Evolutionary conservation across 2,329 filamentous ascomycete genomes (phyloP).

Genomic region (Corniculantispora saksenae): DNA sequence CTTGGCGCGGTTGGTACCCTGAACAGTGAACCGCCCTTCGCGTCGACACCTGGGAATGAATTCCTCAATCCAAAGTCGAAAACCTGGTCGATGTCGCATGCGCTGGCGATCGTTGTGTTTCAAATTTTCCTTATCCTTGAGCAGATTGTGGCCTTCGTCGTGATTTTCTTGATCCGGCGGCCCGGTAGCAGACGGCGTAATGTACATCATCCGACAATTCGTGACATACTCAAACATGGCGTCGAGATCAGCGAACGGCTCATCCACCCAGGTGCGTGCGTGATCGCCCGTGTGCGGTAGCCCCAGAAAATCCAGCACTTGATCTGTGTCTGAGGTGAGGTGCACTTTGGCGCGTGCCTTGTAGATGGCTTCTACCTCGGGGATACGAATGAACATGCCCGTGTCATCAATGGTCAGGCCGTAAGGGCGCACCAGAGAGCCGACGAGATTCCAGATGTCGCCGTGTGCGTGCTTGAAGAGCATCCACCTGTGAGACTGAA

Average conservation of each 20-base stretch:
- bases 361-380: slow-evolving; percentile 64
- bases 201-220: slow-evolving; percentile 59
- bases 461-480: slow-evolving; percentile 71
- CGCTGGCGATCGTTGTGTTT: slow-evolving; percentile 60
- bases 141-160: slow-evolving; percentile 12
- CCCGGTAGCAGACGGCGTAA: slow-evolving; percentile 31
- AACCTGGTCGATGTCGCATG: slow-evolving; percentile 56
- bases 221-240: slow-evolving; percentile 65
- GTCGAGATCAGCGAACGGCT: slow-evolving; percentile 54
- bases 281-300: slow-evolving; percentile 43
- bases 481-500: slow-evolving; percentile 57
- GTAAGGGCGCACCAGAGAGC: slow-evolving; percentile 61
- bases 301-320: slow-evolving; percentile 64
- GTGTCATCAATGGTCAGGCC: slow-evolving; percentile 67
- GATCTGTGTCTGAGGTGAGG: slow-evolving; percentile 57
- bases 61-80: slow-evolving; percentile 60
- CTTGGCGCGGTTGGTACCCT: slow-evolving; percentile 39
- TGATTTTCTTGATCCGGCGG: slow-evolving; percentile 7
- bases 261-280: slow-evolving; percentile 42
- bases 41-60: slow-evolving; percentile 58
- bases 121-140: slow-evolving; percentile 37
- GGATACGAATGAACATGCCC: slow-evolving; percentile 65
- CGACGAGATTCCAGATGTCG: slow-evolving; percentile 68
- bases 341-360: slow-evolving; percentile 58
- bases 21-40: slow-evolving; percentile 36